These are phyloP conservation scores for Solanum commersonii DNA, from an alignment of 257 asterid species.

Conservation along the genomic window DNA sequence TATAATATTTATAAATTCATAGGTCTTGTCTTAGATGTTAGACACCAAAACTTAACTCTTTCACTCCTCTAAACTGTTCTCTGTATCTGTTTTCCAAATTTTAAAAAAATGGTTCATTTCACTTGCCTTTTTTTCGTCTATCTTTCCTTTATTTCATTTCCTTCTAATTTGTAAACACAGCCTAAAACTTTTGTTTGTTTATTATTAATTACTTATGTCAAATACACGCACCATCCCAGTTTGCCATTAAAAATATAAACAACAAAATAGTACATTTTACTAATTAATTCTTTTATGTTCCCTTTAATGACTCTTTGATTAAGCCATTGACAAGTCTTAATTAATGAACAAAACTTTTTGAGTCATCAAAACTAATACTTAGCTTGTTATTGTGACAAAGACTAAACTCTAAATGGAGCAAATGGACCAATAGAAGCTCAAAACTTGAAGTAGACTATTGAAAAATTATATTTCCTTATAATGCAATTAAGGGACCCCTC, in stretches of 20 bases:
- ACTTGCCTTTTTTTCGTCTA: background rate
- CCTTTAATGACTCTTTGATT: background rate
- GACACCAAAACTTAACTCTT: background rate
- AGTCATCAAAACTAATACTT: background rate
- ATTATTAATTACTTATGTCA: background rate
- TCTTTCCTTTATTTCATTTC: background rate
- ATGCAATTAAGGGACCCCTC: slow-evolving; percentile 10
- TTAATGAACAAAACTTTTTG: background rate
- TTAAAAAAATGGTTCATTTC: background rate
- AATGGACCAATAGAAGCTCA: slow-evolving; percentile 22
- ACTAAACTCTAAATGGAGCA: slow-evolving; percentile 1
- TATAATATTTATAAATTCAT: background rate
- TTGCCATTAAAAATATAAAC: background rate
- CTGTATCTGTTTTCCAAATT: background rate
- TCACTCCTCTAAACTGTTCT: background rate
- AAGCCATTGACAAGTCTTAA: background rate
- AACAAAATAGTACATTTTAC: background rate
- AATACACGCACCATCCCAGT: background rate
- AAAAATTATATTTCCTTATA: slow-evolving; percentile 18
- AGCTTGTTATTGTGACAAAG: background rate
- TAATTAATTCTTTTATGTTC: background rate
- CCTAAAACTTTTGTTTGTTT: background rate
- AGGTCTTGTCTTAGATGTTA: background rate
- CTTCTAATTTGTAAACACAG: background rate
- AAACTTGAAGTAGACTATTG: slow-evolving; percentile 23